Evolutionary conservation across 169 alveolate genomes (phyloP).

Genomic region (Eimeria praecox): DNA sequence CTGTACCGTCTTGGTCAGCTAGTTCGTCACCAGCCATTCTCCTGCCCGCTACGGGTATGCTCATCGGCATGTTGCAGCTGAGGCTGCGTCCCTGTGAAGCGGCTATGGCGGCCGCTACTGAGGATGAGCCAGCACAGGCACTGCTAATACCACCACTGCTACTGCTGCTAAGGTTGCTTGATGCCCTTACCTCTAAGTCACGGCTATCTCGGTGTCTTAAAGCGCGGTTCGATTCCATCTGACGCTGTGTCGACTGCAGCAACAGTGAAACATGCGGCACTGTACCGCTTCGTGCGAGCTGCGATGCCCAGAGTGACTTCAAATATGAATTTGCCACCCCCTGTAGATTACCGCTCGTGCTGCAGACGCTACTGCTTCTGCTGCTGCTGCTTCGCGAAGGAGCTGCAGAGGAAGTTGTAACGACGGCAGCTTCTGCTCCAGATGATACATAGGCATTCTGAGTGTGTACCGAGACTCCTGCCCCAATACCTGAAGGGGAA

Average conservation of each 20-base stretch:
- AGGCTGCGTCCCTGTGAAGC: conserved; percentile 1
- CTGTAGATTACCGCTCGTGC: conserved; percentile 43
- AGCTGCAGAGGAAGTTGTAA: conserved; percentile 2
- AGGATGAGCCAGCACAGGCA: neutral
- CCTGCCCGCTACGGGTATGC: neutral
- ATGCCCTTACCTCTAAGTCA: neutral
- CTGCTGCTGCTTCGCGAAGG: conserved; percentile 69
- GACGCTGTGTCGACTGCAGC: conserved; percentile 29
- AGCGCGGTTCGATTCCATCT: neutral
- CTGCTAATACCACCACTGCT: conserved; percentile 14
- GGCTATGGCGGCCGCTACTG: neutral
- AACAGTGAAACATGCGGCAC: neutral
- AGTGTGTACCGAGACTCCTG: neutral
- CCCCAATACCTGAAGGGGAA: neutral
- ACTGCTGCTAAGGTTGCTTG: conserved; percentile 6
- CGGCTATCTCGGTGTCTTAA: neutral
- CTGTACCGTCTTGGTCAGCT: neutral
- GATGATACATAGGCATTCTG: conserved; percentile 21
- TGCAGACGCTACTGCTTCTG: conserved; percentile 67
- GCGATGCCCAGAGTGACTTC: conserved; percentile 45
- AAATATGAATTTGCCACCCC: conserved; percentile 10
- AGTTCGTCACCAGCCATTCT: neutral
- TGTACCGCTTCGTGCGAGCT: neutral
- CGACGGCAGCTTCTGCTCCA: conserved; percentile 24
- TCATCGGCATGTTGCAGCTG: conserved; percentile 22